These are phyloP conservation scores for Yarrowia alimentaria DNA, from an alignment of 805 yeast species.

Conservation along the genomic window DNA sequence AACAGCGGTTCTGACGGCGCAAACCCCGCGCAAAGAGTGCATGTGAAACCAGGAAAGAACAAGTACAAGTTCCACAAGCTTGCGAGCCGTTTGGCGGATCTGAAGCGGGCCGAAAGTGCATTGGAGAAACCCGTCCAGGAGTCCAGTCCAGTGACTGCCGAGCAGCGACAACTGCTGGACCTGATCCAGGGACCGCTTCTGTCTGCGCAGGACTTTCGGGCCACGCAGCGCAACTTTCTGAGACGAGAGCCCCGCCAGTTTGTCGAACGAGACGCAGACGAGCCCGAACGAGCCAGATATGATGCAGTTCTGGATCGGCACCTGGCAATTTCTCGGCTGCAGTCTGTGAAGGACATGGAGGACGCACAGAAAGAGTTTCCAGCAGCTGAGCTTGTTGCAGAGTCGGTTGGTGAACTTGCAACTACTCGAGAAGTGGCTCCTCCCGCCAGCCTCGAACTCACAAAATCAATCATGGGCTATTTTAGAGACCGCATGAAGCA, in stretches of 20 bases:
- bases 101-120: neutral
- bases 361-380: no score
- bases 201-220: neutral
- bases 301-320: neutral
- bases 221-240: neutral
- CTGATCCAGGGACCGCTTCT: constrained; percentile 8
- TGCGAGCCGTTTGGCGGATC: neutral
- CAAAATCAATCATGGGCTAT: neutral
- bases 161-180: constrained; percentile 6
- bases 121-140: no score
- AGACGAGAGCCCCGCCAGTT: no score
- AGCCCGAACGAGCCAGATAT: no score
- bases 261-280: no score
- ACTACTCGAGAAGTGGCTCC: no score
- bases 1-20: no score
- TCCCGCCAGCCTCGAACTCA: neutral
- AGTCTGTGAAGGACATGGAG: neutral
- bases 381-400: no score
- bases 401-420: no score
- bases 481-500: no score
- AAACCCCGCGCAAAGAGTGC: no score
- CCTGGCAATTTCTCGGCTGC: neutral
- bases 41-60: neutral
- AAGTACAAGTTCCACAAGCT: neutral
- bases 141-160: neutral